A percentile compares a stretch with the other conserved stretches of the same genome.
These are phyloP conservation scores for Cryptococcus jaspeensis DNA, from an alignment of 1,284 basidiomycete genomes.

Conservation along the genomic window DNA sequence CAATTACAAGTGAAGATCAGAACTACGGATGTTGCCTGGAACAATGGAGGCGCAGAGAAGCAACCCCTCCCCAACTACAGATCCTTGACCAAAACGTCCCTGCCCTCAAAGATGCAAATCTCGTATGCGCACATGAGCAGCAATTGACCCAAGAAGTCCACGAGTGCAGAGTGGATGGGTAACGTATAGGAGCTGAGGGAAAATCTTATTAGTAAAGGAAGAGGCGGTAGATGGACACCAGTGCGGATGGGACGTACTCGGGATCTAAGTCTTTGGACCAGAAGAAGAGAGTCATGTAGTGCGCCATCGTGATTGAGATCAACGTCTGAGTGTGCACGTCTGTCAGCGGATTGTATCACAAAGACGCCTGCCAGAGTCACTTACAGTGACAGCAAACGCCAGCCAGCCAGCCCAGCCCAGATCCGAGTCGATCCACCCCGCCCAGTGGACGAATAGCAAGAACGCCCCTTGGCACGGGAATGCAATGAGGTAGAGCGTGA, in stretches of 20 bases:
- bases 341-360: slow-evolving; percentile 1
- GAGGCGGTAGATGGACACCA: neutral
- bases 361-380: slow-evolving; percentile 37
- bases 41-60: too few relatives aligned
- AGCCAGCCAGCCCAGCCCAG: slow-evolving; percentile 64
- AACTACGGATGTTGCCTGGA: neutral
- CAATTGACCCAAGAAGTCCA: slow-evolving; percentile 88
- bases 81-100: slow-evolving; percentile 31
- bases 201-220: neutral
- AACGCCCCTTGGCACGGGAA: slow-evolving; percentile 75
- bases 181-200: slow-evolving; percentile 70
- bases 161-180: slow-evolving; percentile 82
- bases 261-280: slow-evolving; percentile 84
- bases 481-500: slow-evolving; percentile 69
- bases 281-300: slow-evolving; percentile 69
- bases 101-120: slow-evolving; percentile 47
- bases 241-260: slow-evolving; percentile 55
- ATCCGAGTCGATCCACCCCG: slow-evolving; percentile 74
- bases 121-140: slow-evolving; percentile 61
- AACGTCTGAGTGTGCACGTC: slow-evolving; percentile 57
- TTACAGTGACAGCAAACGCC: slow-evolving; percentile 72
- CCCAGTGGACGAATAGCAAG: slow-evolving; percentile 61
- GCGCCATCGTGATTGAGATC: slow-evolving; percentile 68
- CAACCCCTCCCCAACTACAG: neutral
- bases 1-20: neutral